Percentiles rank a stretch among this genome's conserved stretches.
Conservation (phyloP, 345 rosid genomes). For the Euphorbia peplus region DNA sequence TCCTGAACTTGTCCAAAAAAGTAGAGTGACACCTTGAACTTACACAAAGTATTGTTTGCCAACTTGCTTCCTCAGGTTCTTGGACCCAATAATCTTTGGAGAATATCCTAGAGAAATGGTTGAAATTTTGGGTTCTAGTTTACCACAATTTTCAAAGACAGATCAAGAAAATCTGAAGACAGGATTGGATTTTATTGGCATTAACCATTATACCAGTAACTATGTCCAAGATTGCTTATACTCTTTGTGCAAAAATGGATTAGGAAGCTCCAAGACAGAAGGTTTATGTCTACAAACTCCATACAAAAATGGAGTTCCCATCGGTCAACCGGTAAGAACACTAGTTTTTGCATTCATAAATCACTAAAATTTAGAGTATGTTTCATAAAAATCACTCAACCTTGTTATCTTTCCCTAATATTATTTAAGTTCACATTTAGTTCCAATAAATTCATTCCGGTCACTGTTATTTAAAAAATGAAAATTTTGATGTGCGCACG, state of each 20-base stretch:
- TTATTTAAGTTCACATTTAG: too few species aligned
- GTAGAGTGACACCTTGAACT: too few species aligned
- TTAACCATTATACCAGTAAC: slow-evolving; percentile 17
- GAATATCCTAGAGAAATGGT: slow-evolving; percentile 22
- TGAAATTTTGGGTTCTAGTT: slow-evolving; percentile 8
- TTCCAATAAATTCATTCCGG: too few species aligned
- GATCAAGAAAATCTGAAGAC: slow-evolving; percentile 11
- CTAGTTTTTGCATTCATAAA: too few species aligned
- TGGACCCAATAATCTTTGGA: slow-evolving; percentile 19
- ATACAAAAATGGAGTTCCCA: slow-evolving; percentile 14
- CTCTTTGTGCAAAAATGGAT: slow-evolving; percentile 1
- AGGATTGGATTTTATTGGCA: too few species aligned
- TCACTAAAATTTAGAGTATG: too few species aligned
- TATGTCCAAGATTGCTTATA: slow-evolving; percentile 20
- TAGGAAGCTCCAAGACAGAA: slow-evolving; percentile 16
- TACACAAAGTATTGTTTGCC: too few species aligned
- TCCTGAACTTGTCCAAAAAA: too few species aligned
- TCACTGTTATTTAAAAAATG: too few species aligned
- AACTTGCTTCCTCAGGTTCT: slow-evolving; percentile 20
- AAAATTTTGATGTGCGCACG: too few species aligned
- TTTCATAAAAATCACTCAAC: too few species aligned
- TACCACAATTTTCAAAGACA: slow-evolving; percentile 15
- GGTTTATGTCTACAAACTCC: background rate
- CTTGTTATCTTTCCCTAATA: too few species aligned
- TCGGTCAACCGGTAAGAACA: slow-evolving; percentile 11